A percentile compares a stretch with the other conserved stretches of the same genome.
phyloP scores from a whole-genome alignment of 495 filamentous ascomycete genomes.

The Astrothelium macrocarpum region DNA sequence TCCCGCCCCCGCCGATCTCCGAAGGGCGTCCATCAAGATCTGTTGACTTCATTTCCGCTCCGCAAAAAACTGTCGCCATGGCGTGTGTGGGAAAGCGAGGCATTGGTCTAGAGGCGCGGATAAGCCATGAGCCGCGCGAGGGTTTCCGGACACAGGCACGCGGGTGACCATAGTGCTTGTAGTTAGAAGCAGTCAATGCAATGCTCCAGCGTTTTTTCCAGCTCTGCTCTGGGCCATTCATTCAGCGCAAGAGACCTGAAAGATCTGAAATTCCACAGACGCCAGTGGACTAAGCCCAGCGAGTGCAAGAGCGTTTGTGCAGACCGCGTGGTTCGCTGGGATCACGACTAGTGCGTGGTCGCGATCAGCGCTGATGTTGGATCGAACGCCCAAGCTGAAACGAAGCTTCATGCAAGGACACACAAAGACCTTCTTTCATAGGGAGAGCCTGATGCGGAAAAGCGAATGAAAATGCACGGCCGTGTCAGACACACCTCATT shows the following conservation, averaged over 20 bases:
- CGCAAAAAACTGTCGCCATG: not conserved
- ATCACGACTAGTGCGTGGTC: not conserved
- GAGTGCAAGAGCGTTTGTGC: not conserved
- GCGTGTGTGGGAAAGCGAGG: not conserved
- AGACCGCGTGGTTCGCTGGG: not conserved
- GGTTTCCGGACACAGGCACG: too few species aligned
- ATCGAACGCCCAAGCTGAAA: constrained; percentile 3
- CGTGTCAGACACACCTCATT: not conserved
- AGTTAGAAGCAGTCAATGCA: too few species aligned
- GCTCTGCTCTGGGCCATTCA: too few species aligned
- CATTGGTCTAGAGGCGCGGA: not conserved
- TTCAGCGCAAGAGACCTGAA: too few species aligned
- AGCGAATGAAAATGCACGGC: not conserved
- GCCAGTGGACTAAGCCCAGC: not conserved
- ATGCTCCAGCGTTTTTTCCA: too few species aligned
- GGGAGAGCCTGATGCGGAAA: not conserved
- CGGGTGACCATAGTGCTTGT: too few species aligned
- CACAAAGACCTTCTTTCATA: not conserved
- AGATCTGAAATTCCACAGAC: too few species aligned
- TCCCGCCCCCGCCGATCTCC: not conserved
- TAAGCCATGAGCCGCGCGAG: not conserved
- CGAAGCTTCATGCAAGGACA: not conserved
- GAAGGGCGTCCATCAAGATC: not conserved
- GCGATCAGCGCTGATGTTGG: not conserved
- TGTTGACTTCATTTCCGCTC: not conserved